Percentiles rank a stretch among this genome's conserved stretches.
phyloP scores from a whole-genome alignment of 2,329 filamentous ascomycete species.

The Diaporthe batatas region DNA sequence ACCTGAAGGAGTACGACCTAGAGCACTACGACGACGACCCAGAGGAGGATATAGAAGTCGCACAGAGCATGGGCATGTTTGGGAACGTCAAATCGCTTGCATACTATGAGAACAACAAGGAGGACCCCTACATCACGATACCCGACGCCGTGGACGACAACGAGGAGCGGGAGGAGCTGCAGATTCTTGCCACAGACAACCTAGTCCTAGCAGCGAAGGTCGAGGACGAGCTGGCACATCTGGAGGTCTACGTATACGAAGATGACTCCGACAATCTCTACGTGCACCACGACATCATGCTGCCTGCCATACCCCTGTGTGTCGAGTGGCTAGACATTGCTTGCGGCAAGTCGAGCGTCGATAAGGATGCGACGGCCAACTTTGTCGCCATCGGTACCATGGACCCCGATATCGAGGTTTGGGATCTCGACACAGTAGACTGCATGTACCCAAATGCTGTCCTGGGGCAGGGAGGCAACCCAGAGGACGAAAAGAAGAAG shows the following conservation, averaged over 20 bases:
- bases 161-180: constrained; percentile 90
- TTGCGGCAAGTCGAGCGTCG: constrained; percentile 77
- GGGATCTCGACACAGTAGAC: constrained; percentile 96
- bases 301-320: constrained; percentile 94
- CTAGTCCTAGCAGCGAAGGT: constrained; percentile 92
- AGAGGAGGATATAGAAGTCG: constrained; percentile 69
- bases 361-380: constrained; percentile 80
- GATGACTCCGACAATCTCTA: constrained; percentile 96
- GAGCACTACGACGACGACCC: constrained; percentile 95
- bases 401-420: constrained; percentile 98
- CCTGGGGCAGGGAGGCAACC: constrained; percentile 78
- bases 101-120: constrained; percentile 93
- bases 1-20: constrained; percentile 95
- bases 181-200: constrained; percentile 94
- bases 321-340: constrained; percentile 96
- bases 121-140: constrained; percentile 96
- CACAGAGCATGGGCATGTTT: constrained; percentile 89
- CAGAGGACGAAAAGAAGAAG: constrained; percentile 73
- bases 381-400: constrained; percentile 97
- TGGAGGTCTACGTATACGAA: constrained; percentile 98
- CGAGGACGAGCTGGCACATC: constrained; percentile 95
- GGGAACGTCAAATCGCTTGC: constrained; percentile 93
- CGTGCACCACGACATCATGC: constrained; percentile 99
- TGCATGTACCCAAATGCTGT: constrained; percentile 99
- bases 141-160: constrained; percentile 76